Percentiles rank a stretch among this genome's conserved stretches.
Conservation (phyloP, 2,329 filamentous ascomycete genomes). For the Fulvia fulva region DNA sequence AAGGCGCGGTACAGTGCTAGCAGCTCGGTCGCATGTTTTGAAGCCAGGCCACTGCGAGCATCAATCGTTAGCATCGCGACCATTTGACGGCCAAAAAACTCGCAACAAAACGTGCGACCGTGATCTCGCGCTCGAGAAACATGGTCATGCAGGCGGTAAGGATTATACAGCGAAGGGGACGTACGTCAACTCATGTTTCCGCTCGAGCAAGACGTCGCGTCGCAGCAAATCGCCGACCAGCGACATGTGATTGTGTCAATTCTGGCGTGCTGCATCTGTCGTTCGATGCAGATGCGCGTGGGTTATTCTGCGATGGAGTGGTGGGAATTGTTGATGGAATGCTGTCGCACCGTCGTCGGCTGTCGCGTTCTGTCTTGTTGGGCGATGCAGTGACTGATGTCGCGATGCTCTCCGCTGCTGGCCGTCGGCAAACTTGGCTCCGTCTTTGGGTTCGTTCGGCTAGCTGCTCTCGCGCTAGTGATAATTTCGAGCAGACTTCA, state of each 20-base stretch:
- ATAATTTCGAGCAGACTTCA: too few species aligned
- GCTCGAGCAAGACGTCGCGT: conserved; percentile 35
- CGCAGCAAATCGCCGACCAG: conserved; percentile 42
- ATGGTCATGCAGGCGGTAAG: neutral
- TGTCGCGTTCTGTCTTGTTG: too few species aligned
- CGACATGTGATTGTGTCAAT: conserved; percentile 45
- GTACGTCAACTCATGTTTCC: conserved; percentile 6
- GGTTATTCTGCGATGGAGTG: neutral
- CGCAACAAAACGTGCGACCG: conserved; percentile 7
- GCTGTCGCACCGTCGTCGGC: conserved; percentile 4
- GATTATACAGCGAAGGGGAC: conserved; percentile 2
- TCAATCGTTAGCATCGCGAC: neutral
- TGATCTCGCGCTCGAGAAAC: neutral
- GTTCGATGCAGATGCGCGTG: conserved; percentile 33
- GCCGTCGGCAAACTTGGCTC: too few species aligned
- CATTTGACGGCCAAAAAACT: neutral
- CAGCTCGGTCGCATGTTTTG: neutral
- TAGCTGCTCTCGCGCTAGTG: too few species aligned
- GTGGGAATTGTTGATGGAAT: neutral
- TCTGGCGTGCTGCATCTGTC: conserved; percentile 46
- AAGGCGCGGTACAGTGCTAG: conserved; percentile 3
- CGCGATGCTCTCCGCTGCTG: too few species aligned
- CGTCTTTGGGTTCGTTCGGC: too few species aligned
- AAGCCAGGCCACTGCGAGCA: neutral
- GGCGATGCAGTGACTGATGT: neutral